These are phyloP conservation scores for Phanerochaete sordida DNA, from an alignment of 768 basidiomycete species.

Conservation along the genomic window DNA sequence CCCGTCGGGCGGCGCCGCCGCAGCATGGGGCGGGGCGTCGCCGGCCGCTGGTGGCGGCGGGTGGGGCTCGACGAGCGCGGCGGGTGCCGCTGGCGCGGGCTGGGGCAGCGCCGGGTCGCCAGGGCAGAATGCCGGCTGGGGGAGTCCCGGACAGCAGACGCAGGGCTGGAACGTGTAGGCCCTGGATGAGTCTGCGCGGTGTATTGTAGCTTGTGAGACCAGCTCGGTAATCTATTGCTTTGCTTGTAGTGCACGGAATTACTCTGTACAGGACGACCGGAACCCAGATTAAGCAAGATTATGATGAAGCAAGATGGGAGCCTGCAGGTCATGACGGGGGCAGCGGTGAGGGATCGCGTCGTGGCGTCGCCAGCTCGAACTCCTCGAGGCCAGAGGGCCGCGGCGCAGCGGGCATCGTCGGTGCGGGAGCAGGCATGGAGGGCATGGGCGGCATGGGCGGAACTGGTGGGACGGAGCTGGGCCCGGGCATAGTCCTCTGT, in stretches of 20 bases:
- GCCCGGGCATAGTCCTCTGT: background rate
- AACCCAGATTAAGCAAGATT: background rate
- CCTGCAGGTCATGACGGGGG: background rate
- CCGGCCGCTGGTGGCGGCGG: background rate
- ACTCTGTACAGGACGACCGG: background rate
- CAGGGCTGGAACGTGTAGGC: conserved; percentile 30
- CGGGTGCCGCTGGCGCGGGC: background rate
- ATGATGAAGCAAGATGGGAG: background rate
- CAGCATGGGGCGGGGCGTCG: conserved; percentile 1
- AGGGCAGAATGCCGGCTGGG: conserved; percentile 12
- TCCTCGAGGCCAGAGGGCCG: conserved; percentile 18
- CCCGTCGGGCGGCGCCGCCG: background rate
- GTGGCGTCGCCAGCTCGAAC: conserved; percentile 25
- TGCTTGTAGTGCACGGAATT: background rate
- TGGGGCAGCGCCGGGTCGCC: conserved; percentile 6
- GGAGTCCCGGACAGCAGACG: conserved; percentile 17
- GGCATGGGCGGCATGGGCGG: background rate
- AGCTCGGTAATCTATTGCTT: no score
- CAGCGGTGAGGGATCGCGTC: background rate
- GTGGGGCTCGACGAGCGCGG: background rate
- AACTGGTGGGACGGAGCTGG: background rate
- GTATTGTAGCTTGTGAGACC: no score
- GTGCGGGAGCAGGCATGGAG: background rate
- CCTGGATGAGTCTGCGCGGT: no score
- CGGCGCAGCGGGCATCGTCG: conserved; percentile 7